Evolutionary conservation across 139 green algal genomes (phyloP), one percentile per base, ranked within the genome.

Genomic region (Closterium sp.): DNA sequence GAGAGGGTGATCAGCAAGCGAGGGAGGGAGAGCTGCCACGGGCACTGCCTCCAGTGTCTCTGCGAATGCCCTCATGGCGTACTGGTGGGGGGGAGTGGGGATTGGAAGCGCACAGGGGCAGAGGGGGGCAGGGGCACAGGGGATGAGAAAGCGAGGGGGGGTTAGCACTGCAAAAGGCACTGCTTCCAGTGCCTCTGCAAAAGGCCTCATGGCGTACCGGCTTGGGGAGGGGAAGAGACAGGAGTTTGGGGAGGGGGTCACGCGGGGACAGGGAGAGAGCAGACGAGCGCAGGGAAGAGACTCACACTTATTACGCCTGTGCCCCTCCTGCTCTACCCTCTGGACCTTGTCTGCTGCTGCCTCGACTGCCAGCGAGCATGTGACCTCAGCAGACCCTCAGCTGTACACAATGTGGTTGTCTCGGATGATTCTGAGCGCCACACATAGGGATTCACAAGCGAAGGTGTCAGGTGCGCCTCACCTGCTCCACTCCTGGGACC

Each of bases 341-440:
- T 92, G 89, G 38, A 98, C 94, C 85, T 96, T 94, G 94, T 99
- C 96, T 1, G 98, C 97, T 17, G 96, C 97, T n/a, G 96, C 95
- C 92, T 98, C 97, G 50, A 99, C 97, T 5, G 97, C 98, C 50
- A 99, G 94, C 10, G 50, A 73, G 62, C 62, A 79, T 4, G 62
- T 27, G 62, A 22, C 2, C 62, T 79, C 62, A 0, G 62, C 62
- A 27, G 2, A 79, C 0, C 17, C 62, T 31, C 98, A 98, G 27
- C 98, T 98, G 90, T 99, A 99, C 17, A 99, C 97, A 89, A 99
- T 98, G 89, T 91, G 86, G 94, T 99, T 99, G 96, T 99, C 96
- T 6, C 97, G 96, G 84, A 99, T 97, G 31, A 99, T 95, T 96
- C 99, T 99, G 90, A 98, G 96, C 10, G 98, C 98, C n/a, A 99